Evolutionary conservation across 371 early-diverging fungal genomes (phyloP), one percentile per base, ranked within the genome.

Genomic region (Umbelopsis sp.): DNA sequence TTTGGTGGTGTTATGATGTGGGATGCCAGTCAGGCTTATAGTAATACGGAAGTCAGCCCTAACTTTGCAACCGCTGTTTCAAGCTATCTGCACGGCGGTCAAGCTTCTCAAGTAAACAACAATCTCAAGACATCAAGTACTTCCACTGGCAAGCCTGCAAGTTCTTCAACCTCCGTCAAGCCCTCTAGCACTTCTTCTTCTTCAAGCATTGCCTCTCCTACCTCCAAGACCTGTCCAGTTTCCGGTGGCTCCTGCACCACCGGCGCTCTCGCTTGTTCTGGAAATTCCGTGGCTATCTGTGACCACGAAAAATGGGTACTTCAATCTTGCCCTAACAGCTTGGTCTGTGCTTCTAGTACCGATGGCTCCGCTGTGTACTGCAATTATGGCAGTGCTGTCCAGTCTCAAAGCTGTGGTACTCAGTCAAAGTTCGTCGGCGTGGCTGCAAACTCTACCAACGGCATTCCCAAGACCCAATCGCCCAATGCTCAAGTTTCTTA

Each of bases 1-100:
- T 90, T 90, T 75, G 89, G 88, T 37, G 91, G 91, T 50, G 83
- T 88, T 1, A 90, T 90, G 91, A 80, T 88, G 65, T 90, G 91
- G 91, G 91, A 90, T 67, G 86, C 80, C 18, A 73, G 79, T 0
- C 73, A 79, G 44, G 78, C 83, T 57, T 82, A 66, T 72, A 73
- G 71, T 53, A 86, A 81, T 48, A 73, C 72, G 0, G 74, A 73
- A 18, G 69, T 57, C n/a, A 70, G 69, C 38, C 74, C 74, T 51
- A 69, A 74, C n/a, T 79, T 75, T 72, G 76, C 80, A 7, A 65
- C 68, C 24, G 76, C 74, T 18, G 63, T 82, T 46, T 73, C 74
- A 41, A 18, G 66, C 16, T 50, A 79, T 8, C 70, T 82, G 0
- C 73, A 76, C 35, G 66, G 45, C 24, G 68, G 63, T 24, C 5